phyloP scores from a whole-genome alignment of 495 filamentous ascomycete species.

The Neurospora tetraspora region DNA sequence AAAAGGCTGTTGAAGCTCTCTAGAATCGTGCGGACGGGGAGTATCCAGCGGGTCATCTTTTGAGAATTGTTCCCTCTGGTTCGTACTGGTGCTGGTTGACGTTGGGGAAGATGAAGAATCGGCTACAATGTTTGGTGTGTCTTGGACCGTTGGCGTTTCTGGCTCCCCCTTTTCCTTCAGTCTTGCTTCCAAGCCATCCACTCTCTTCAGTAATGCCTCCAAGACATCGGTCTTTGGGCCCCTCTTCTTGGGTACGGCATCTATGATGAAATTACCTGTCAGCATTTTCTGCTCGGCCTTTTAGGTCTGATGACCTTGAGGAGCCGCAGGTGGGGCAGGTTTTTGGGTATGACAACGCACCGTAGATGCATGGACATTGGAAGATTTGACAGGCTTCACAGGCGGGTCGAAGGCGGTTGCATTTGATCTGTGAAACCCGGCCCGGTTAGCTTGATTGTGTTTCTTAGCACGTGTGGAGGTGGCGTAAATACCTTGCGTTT shows the following conservation, averaged over 20 bases:
- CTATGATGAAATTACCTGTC: slow-evolving; percentile 29
- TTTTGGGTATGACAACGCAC: slow-evolving; percentile 35
- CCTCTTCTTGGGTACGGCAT: slow-evolving; percentile 80
- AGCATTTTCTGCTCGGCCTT: not conserved
- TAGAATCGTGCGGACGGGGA: not conserved
- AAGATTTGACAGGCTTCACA: slow-evolving; percentile 87
- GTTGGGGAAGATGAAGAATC: slow-evolving; percentile 9
- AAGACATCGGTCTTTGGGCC: slow-evolving; percentile 84
- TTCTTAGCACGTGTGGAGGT: not conserved
- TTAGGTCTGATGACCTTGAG: not conserved
- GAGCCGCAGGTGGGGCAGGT: not conserved
- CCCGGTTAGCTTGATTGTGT: slow-evolving; percentile 5
- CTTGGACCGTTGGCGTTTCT: slow-evolving; percentile 32
- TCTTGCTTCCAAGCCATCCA: slow-evolving; percentile 72
- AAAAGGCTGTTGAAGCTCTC: not conserved
- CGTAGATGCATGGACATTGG: slow-evolving; percentile 79
- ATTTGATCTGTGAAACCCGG: slow-evolving; percentile 58
- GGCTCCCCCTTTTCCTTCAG: slow-evolving; percentile 53
- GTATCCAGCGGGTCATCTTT: not conserved
- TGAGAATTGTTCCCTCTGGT: not conserved
- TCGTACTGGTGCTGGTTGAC: not conserved
- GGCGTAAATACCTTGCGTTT: slow-evolving; percentile 61
- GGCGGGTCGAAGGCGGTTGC: slow-evolving; percentile 71
- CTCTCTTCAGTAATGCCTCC: slow-evolving; percentile 71
- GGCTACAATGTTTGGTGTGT: slow-evolving; percentile 8